Percentiles rank a stretch among this genome's conserved stretches.
Evolutionary conservation across 2,329 filamentous ascomycete species (phyloP).

Genomic region (Byssochlamys sp.): DNA sequence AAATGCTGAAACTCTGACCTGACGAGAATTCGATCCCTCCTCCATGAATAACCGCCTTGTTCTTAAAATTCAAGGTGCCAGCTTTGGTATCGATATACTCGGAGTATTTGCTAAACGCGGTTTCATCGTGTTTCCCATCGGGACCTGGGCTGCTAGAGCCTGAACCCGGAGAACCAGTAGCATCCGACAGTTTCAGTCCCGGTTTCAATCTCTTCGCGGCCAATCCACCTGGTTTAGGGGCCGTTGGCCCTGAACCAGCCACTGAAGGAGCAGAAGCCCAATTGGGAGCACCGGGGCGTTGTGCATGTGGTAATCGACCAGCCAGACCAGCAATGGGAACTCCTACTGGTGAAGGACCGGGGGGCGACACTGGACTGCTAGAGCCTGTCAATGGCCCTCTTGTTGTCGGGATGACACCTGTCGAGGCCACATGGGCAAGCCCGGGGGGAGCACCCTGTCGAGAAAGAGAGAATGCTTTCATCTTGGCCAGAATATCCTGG

Average conservation of each 20-base stretch:
- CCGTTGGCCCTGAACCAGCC: conserved; percentile 35
- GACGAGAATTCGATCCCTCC: conserved; percentile 86
- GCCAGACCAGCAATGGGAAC: conserved; percentile 21
- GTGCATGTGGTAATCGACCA: conserved; percentile 17
- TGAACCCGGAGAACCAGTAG: conserved; percentile 40
- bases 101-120: conserved; percentile 57
- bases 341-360: conserved; percentile 11
- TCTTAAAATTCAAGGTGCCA: conserved; percentile 83
- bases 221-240: conserved; percentile 36
- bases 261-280: conserved; percentile 22
- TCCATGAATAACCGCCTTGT: conserved; percentile 79
- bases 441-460: conserved; percentile 48
- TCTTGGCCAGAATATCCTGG: conserved; percentile 57
- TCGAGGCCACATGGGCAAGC: conserved; percentile 24
- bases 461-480: conserved; percentile 60
- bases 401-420: conserved; percentile 21
- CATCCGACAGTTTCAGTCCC: conserved; percentile 41
- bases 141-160: conserved; percentile 27
- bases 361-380: conserved; percentile 6
- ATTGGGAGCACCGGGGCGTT: conserved; percentile 24
- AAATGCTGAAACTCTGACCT: conserved; percentile 84
- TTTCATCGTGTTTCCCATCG: conserved; percentile 21
- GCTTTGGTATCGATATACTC: conserved; percentile 87
- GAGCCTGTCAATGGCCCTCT: conserved; percentile 2
- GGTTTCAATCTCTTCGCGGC: conserved; percentile 41